Conservation (phyloP, 1,284 basidiomycete species). For the Ganoderma leucocontextum region DNA sequence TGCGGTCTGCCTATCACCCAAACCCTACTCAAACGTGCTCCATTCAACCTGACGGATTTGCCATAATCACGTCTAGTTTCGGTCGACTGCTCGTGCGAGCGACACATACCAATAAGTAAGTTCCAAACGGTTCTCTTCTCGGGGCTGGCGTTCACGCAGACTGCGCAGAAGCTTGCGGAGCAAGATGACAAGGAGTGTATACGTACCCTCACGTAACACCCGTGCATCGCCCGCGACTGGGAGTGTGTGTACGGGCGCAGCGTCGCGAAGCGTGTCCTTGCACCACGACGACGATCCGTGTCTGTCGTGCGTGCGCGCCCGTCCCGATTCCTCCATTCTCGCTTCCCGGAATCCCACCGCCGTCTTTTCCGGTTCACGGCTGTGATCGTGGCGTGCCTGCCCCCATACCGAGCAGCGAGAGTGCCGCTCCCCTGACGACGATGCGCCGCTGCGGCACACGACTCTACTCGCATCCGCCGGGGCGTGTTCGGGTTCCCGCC, state of each 20-base stretch:
- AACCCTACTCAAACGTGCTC: conserved; percentile 1
- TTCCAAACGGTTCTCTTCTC: not conserved
- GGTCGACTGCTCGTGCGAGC: not conserved
- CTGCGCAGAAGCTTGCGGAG: conserved; percentile 29
- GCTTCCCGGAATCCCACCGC: not conserved
- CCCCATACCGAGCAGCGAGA: not conserved
- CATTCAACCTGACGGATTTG: not conserved
- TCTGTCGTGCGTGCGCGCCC: not conserved
- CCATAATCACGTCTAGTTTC: not conserved
- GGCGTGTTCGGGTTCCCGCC: conserved; percentile 7
- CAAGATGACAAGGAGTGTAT: conserved; percentile 11
- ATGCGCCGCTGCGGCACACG: not conserved
- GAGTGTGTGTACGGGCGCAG: not conserved
- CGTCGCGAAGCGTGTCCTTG: conserved; percentile 9
- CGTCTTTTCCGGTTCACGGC: not conserved
- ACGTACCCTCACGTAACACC: conserved; percentile 17
- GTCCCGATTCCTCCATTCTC: conserved; percentile 5
- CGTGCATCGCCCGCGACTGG: conserved; percentile 8
- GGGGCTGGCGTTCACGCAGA: conserved; percentile 9
- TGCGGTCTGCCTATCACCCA: conserved; percentile 19
- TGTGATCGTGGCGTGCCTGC: conserved; percentile 6
- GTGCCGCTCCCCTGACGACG: not conserved
- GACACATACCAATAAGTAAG: not conserved
- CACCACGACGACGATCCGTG: conserved; percentile 7
- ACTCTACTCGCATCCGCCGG: not conserved